Base-by-base conservation (phyloP, 73 alveolate species). In the Paramecium pentaurelia region DNA sequence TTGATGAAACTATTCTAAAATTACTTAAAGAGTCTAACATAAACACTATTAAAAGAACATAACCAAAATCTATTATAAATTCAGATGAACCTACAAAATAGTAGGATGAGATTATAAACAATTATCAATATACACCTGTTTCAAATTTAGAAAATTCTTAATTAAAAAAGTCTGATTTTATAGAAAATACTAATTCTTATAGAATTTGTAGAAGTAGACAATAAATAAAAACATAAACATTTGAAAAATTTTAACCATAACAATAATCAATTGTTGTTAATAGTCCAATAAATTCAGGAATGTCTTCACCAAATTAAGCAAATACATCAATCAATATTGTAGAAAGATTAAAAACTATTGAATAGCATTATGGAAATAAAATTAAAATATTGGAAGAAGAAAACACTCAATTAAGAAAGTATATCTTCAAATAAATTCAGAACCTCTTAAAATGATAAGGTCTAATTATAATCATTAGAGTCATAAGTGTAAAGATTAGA, bases 1-100 rank as follows among this genome's bases (percentile, higher is more conserved):
- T 64, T n/a, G 84, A 64, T 64, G 84, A 64, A 64, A 64, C 84
- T 64, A 64, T 64, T 64, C 84, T 64, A 34, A 64, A 64, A 64
- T 64, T 64, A 34, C 84, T 64, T 34, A 64, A 64, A 32, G 84
- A 64, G 7, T 64, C 84, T 3, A 64, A 64, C 16, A 28, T 64
- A 25, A 34, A 64, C 11, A 32, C 84, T 0, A 64, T 28, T 12
- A 64, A 64, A 34, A 32, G 47, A 14, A 64, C 84, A 32, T 51
- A 1, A 32, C 51, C 84, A 9, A 64, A 64, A 64, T 32, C 84
- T 0, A 32, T 34, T 4, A 6, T 6, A 11, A 64, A 64, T 25
- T 32, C 84, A 12, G 84, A 64, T 1, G 25, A 64, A 32, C 47
- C 22, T 10, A 64, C 84, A 5, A 64, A 64, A 28, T 28, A 18